Base-by-base conservation (phyloP, 2,329 filamentous ascomycete genomes). In the Aureobasidium sp. region DNA sequence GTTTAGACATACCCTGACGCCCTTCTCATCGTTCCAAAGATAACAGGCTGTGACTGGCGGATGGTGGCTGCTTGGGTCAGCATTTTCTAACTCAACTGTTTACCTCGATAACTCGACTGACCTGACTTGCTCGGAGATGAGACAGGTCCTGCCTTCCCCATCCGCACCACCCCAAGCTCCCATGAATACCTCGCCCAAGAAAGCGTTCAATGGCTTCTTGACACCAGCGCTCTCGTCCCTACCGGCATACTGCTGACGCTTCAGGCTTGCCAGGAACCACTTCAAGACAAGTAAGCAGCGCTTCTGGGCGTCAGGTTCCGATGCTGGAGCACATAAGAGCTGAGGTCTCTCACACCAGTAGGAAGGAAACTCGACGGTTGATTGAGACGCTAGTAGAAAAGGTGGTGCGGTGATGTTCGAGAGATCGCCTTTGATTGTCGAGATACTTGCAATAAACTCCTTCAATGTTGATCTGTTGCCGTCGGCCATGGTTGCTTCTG, bases 191-290 rank as follows among this genome's bases (percentile, higher is more conserved):
- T 81, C 78, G 0, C 79, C 78, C 1, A 81, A 70, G 58, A 81
- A 80, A 1, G 79, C 77, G 64, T 81, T 81, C 52, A 82, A 67
- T 0, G 80, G 79, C 65, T 82, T 82, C 70, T 80, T 81, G 1
- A 78, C 73, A 4, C 77, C 77, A 15, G 77, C 73, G 27, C 67
- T 69, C 37, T 75, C 73, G 9, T 72, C 67, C n/a, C 76, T 71
- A 4, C 77, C 77, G 2, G 75, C 76, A 62, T 80, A 80, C 59
- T 80, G 77, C 66, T 82, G 79, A 9, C 77, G 75, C 59, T 75
- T 76, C 22, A 81, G 68, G 29, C 75, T 77, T 17, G 75, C 73
- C 27, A 81, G 69, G 64, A 81, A 81, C 72, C 78, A 80, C 65
- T 80, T 79, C 17, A 81, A 69, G 0, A 81, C 76, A 9, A 78